Percentiles rank a stretch among this genome's conserved stretches.
Evolutionary conservation across 176 grass and related monocot genomes (phyloP).

Genomic region (Avena sativa): DNA sequence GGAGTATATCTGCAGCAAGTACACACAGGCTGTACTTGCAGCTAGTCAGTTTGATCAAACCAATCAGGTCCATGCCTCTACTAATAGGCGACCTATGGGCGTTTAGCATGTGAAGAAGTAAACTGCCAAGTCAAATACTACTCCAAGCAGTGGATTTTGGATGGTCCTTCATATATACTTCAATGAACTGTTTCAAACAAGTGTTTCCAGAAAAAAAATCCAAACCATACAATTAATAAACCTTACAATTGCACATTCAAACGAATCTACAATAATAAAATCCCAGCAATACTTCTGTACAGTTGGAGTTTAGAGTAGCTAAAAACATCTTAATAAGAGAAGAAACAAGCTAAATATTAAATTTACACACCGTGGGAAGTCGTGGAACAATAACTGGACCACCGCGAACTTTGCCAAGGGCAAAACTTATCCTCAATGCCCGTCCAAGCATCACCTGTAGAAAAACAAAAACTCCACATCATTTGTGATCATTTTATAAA

Average conservation of each 20-base stretch:
- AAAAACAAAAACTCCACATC: not conserved
- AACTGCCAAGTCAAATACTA: conserved; percentile 9
- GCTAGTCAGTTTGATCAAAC: conserved; percentile 25
- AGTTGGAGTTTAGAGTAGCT: conserved; percentile 5
- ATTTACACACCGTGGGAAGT: conserved; percentile 47
- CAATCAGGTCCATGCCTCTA: not conserved
- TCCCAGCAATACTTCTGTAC: conserved; percentile 12
- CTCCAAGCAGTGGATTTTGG: not conserved
- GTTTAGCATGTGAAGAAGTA: conserved; percentile 33
- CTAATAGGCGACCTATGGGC: not conserved
- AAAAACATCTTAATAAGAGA: not conserved
- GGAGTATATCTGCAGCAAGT: not conserved
- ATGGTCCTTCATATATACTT: conserved; percentile 1
- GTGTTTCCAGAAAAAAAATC: not conserved
- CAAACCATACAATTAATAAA: not conserved
- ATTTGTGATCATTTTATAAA: conserved; percentile 29
- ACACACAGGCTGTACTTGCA: conserved; percentile 15
- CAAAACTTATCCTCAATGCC: conserved; percentile 85
- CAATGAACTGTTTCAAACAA: conserved; percentile 24
- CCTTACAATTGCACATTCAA: conserved; percentile 19
- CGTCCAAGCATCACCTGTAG: conserved; percentile 79
- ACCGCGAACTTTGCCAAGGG: conserved; percentile 74
- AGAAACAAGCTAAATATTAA: conserved; percentile 31
- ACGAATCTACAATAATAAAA: not conserved
- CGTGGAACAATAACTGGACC: conserved; percentile 67